phyloP scores from a whole-genome alignment of 768 basidiomycete species.

The Trametes coccinea region DNA sequence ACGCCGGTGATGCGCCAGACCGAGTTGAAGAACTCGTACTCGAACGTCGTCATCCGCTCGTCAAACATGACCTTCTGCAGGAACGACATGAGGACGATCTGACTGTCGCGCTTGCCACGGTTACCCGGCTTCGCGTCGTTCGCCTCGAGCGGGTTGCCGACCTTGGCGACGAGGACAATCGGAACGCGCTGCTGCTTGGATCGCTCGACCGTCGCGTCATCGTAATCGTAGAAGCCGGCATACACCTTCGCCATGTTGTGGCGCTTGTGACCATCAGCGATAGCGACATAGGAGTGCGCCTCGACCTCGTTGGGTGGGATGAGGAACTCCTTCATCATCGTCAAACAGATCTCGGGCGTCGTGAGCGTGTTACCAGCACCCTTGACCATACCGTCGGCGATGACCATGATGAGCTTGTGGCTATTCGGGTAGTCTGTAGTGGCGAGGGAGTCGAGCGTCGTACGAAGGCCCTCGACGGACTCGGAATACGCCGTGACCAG shows the following conservation, averaged over 20 bases:
- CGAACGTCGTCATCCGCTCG: constrained; percentile 99
- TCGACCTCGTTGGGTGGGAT: constrained; percentile 82
- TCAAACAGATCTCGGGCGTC: constrained; percentile 91
- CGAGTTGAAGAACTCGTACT: constrained; percentile 99
- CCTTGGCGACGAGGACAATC: constrained; percentile 93
- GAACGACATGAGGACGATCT: constrained; percentile 97
- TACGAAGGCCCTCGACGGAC: constrained; percentile 92
- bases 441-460: constrained; percentile 96
- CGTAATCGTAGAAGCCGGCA: constrained; percentile 96
- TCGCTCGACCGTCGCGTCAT: constrained; percentile 82
- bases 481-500: constrained; percentile 99
- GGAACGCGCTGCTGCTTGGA: constrained; percentile 97
- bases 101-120: constrained; percentile 97
- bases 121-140: constrained; percentile 94
- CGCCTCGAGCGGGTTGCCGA: constrained; percentile 89
- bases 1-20: constrained; percentile 95
- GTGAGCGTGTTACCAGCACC: constrained; percentile 87
- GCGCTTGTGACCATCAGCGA: constrained; percentile 98
- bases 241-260: constrained; percentile 99
- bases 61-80: constrained; percentile 99
- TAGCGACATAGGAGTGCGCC: constrained; percentile 94
- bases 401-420: constrained; percentile 93
- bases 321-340: constrained; percentile 97
- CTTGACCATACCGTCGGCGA: constrained; percentile 98
- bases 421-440: constrained; percentile 99